A percentile compares a stretch with the other conserved stretches of the same genome.
Evolutionary conservation across 352 stramenopile genomes (phyloP).

Genomic region (Globisporangium carolinianum): DNA sequence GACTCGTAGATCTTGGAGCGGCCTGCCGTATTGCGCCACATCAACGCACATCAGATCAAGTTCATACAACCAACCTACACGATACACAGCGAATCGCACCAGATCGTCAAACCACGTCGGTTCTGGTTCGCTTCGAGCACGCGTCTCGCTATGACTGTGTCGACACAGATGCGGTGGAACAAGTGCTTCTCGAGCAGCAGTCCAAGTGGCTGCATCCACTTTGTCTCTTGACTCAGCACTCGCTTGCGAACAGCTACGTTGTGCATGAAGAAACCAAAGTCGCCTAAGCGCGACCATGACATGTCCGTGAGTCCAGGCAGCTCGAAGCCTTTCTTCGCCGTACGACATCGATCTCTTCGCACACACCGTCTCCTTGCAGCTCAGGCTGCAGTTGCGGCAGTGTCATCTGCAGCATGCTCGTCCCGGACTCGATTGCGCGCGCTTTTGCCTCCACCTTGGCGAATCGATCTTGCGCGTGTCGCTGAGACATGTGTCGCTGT

Average conservation of each 20-base stretch:
- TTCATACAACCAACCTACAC: no score
- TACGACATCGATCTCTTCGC: neutral
- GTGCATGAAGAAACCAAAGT: neutral
- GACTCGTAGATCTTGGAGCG: neutral
- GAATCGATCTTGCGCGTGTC: neutral
- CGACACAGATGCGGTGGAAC: constrained; percentile 10
- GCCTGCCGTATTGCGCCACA: neutral
- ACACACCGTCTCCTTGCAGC: neutral
- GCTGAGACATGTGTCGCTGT: neutral
- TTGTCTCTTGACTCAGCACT: neutral
- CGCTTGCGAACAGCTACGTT: neutral
- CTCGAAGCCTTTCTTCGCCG: no score
- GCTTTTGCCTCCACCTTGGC: neutral
- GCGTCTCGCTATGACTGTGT: neutral
- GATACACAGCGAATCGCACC: neutral
- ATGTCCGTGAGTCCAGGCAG: no score
- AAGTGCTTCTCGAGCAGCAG: constrained; percentile 14
- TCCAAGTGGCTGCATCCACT: constrained; percentile 9
- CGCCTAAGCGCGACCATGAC: neutral
- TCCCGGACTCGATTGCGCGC: neutral
- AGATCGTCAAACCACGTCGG: constrained; percentile 6
- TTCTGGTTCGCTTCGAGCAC: constrained; percentile 3
- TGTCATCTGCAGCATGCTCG: neutral
- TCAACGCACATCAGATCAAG: no score
- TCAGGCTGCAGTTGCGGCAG: neutral